Base-by-base conservation (phyloP, 192 early-diverging fungal genomes). In the Backusella tarrabulga region DNA sequence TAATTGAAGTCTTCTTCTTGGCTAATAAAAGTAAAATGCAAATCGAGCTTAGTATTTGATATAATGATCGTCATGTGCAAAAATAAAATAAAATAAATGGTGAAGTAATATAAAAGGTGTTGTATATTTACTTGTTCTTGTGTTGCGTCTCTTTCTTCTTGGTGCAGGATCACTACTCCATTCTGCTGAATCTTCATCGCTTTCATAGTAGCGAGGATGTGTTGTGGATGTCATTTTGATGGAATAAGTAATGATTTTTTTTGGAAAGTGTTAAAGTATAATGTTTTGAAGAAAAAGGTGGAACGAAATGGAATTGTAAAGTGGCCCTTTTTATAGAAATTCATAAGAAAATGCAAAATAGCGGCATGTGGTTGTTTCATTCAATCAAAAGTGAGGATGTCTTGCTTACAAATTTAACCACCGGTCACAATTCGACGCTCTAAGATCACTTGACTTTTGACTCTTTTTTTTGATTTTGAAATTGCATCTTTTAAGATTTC, bases 151-250 rank as follows among this genome's bases (percentile, higher is more conserved):
- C 23, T 50, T 72, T 32, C 36, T 26, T 44, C 29, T 72, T 26
- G 71, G 71, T 44, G 71, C 40, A 19, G 71, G 29, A 46, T 72
- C 71, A 19, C 42, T 72, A 32, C 42, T 72, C 71, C 71, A 72
- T 41, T 72, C 71, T 1, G 29, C 15, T 32, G 71, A 72, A 26
- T 72, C 71, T 32, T 72, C 71, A 1, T 35, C 34, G 9, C 68
- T 70, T 36, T 41, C 68, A 12, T 35, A 35, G n/a, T 70, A 70
- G 38, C 38, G 34, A 23, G n/a, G 9, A 4, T 36, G 12, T 41
- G 35, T 23, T n/a, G 68, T 14, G 23, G 35, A 40, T 70, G 35
- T 70, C 68, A 70, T 70, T n/a, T 68, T 68, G 67, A 21, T 50
- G 6, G 15, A 44, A 44, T 50, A 50, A 6, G n/a, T 26, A 14